phyloP scores from a whole-genome alignment of 2,329 filamentous ascomycete genomes.

The Colletotrichum viniferum region DNA sequence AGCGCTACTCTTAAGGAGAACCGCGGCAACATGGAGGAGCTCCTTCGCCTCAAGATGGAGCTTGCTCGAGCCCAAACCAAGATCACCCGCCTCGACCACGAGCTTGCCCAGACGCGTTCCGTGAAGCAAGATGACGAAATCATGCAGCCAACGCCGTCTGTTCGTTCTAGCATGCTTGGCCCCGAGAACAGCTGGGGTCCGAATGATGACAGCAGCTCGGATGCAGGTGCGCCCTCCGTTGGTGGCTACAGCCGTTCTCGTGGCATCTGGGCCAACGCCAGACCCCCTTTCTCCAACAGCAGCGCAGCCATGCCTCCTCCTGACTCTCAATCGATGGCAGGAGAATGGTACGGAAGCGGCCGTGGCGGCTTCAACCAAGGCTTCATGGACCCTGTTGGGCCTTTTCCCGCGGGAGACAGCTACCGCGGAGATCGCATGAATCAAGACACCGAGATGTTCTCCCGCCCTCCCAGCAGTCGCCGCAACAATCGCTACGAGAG shows the following conservation, averaged over 20 bases:
- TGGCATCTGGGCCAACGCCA: slow-evolving; percentile 60
- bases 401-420: slow-evolving; percentile 41
- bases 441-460: slow-evolving; percentile 52
- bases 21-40: slow-evolving; percentile 55
- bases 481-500: slow-evolving; percentile 51
- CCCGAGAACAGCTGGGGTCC: slow-evolving; percentile 55
- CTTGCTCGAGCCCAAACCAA: slow-evolving; percentile 73
- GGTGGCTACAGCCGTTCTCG: slow-evolving; percentile 58
- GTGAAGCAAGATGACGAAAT: slow-evolving; percentile 54
- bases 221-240: slow-evolving; percentile 59
- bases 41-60: slow-evolving; percentile 72
- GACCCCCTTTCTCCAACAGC: slow-evolving; percentile 38
- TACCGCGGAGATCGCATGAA: slow-evolving; percentile 52
- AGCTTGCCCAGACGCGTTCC: slow-evolving; percentile 69
- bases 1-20: slow-evolving; percentile 53
- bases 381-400: slow-evolving; percentile 43
- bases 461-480: slow-evolving; percentile 46
- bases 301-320: slow-evolving; percentile 34
- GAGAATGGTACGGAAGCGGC: slow-evolving; percentile 51
- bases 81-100: slow-evolving; percentile 73
- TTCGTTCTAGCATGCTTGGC: not conserved
- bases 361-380: slow-evolving; percentile 40
- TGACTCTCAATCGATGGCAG: slow-evolving; percentile 33
- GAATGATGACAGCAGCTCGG: slow-evolving; percentile 60
- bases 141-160: not conserved